Conservation (phyloP, 192 early-diverging fungal species). For the Dissophora globulifera region DNA sequence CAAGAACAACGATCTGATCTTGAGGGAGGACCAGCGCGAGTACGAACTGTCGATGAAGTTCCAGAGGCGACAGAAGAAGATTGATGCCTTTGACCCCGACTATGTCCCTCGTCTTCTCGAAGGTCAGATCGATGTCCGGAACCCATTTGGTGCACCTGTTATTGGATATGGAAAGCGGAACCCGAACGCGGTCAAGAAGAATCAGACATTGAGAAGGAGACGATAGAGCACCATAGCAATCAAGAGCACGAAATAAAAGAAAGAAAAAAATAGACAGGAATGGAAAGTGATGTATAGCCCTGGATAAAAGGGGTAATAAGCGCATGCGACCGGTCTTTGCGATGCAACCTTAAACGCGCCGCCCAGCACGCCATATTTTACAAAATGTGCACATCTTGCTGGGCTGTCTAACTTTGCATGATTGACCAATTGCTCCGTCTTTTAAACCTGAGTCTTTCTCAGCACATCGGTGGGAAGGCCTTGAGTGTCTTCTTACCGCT, state of each 20-base stretch:
- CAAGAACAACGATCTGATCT: conserved; percentile 77
- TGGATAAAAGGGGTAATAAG: conserved; percentile 4
- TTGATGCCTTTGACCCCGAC: conserved; percentile 77
- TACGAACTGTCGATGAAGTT: conserved; percentile 70
- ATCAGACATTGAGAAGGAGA: conserved; percentile 49
- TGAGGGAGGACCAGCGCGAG: conserved; percentile 93
- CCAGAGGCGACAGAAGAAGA: conserved; percentile 60
- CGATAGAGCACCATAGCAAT: too few relatives aligned
- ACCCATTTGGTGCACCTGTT: conserved; percentile 71
- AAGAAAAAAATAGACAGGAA: too few relatives aligned
- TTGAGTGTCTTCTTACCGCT: too few relatives aligned
- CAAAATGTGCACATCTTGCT: conserved; percentile 11
- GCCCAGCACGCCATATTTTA: conserved; percentile 19
- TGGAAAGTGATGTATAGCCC: too few relatives aligned
- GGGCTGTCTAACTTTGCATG: too few relatives aligned
- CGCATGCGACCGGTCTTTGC: neutral
- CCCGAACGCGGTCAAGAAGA: conserved; percentile 67
- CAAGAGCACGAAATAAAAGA: too few relatives aligned
- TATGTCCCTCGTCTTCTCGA: conserved; percentile 65
- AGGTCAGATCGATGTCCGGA: conserved; percentile 61
- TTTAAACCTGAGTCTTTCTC: too few relatives aligned
- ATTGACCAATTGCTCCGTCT: neutral
- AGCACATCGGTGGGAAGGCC: too few relatives aligned
- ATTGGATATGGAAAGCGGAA: conserved; percentile 78
- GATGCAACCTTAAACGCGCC: too few relatives aligned